phyloP scores from a whole-genome alignment of 345 rosid genomes.

The Psidium guajava region DNA sequence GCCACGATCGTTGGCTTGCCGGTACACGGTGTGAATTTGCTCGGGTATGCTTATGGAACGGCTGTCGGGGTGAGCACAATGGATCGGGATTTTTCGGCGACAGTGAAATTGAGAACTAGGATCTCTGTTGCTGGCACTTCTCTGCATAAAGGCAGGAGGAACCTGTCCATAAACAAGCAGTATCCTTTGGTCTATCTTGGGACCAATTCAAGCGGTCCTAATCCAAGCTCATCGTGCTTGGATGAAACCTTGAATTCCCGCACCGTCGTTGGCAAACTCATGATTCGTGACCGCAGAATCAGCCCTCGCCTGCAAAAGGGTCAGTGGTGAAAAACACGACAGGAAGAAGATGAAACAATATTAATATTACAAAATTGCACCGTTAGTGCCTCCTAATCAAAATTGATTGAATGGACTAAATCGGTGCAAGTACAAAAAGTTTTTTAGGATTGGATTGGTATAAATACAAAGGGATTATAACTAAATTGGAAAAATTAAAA shows the following conservation, averaged over 20 bases:
- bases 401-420: too few species aligned
- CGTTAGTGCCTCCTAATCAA: too few species aligned
- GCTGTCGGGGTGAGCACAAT: slow-evolving; percentile 80
- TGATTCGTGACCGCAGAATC: slow-evolving; percentile 61
- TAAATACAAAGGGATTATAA: too few species aligned
- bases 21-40: slow-evolving; percentile 42
- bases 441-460: too few species aligned
- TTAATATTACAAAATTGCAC: too few species aligned
- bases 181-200: slow-evolving; percentile 56
- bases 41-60: slow-evolving; percentile 65
- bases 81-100: slow-evolving; percentile 67
- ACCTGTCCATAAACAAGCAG: slow-evolving; percentile 17
- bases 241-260: slow-evolving; percentile 45
- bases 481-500: too few species aligned
- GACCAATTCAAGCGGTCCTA: slow-evolving; percentile 35
- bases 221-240: slow-evolving; percentile 48
- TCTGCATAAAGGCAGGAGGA: slow-evolving; percentile 40
- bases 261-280: slow-evolving; percentile 52
- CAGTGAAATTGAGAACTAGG: slow-evolving; percentile 31
- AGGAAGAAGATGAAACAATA: slow-evolving; percentile 7
- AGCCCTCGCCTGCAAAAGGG: slow-evolving; percentile 58
- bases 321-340: slow-evolving; percentile 53
- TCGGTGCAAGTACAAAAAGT: too few species aligned
- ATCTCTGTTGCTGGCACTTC: slow-evolving; percentile 37
- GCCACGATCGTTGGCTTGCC: slow-evolving; percentile 63